phyloP scores from a whole-genome alignment of 441 rosid species.

The Corymbia calophylla region DNA sequence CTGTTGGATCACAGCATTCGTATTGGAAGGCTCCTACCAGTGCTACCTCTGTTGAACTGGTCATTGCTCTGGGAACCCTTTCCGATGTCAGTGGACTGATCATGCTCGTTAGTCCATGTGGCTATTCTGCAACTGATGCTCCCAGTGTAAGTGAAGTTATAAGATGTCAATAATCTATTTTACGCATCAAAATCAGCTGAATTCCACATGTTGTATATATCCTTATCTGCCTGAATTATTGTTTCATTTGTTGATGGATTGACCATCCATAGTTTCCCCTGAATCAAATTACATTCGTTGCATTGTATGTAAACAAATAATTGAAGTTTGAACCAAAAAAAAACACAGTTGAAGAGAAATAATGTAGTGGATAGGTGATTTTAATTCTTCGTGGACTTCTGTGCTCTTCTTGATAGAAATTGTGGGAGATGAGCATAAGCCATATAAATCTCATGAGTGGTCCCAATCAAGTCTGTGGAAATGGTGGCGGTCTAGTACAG shows the following conservation, averaged over 20 bases:
- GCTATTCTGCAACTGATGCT: slow-evolving; percentile 80
- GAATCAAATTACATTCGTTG: not conserved
- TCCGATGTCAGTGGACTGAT: slow-evolving; percentile 85
- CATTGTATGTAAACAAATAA: not conserved
- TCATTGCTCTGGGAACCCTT: slow-evolving; percentile 55
- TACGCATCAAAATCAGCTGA: not conserved
- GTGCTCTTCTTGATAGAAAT: not conserved
- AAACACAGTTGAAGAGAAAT: not conserved
- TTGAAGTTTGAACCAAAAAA: not conserved
- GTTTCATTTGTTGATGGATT: not conserved
- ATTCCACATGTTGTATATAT: not conserved
- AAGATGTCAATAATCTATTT: not conserved
- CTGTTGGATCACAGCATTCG: slow-evolving; percentile 42
- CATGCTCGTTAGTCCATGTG: slow-evolving; percentile 89
- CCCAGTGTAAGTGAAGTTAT: slow-evolving; percentile 53
- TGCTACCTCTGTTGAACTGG: slow-evolving; percentile 56
- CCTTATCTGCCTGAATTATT: not conserved
- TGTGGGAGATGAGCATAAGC: not conserved
- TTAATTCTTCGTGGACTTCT: not conserved
- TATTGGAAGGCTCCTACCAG: slow-evolving; percentile 91
- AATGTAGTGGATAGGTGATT: not conserved
- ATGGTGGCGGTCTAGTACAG: not conserved
- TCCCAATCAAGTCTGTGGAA: not conserved
- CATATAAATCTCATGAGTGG: not conserved
- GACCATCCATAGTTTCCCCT: not conserved